Percentiles rank a stretch among this genome's conserved stretches.
Evolutionary conservation across 139 green algal genomes (phyloP).

Genomic region (Closterium sp.): DNA sequence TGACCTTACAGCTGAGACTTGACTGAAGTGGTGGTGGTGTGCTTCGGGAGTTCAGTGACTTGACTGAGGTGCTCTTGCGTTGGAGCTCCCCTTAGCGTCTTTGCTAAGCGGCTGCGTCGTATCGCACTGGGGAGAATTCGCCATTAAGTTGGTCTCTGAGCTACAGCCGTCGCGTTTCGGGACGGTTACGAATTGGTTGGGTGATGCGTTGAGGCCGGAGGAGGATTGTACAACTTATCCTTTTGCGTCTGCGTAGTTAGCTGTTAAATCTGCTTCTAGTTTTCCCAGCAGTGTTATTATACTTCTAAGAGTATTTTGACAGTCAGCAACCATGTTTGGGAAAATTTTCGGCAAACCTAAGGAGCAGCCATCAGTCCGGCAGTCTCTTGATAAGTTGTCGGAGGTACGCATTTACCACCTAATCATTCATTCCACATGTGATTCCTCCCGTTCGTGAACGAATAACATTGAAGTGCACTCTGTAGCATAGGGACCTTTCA

Average conservation of each 20-base stretch:
- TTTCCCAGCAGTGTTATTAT: neutral
- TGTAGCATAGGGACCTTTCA: no score
- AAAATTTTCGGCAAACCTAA: constrained; percentile 50
- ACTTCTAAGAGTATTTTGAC: neutral
- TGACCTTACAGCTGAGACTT: no score
- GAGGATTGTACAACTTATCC: neutral
- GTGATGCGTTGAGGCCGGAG: neutral
- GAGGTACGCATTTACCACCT: constrained; percentile 19
- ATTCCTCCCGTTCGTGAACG: neutral
- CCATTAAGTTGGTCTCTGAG: neutral
- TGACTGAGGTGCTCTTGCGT: no score
- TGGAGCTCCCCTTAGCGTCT: no score
- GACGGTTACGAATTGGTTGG: neutral
- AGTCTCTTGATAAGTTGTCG: constrained; percentile 29
- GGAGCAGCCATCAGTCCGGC: constrained; percentile 6
- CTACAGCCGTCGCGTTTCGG: neutral
- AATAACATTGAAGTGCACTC: no score
- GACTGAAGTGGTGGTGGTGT: no score
- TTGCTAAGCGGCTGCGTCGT: neutral
- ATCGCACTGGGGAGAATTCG: neutral
- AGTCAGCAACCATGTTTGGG: constrained; percentile 42
- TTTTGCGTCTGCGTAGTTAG: neutral
- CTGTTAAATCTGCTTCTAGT: neutral
- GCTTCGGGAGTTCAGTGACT: no score
- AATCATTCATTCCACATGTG: neutral